These are phyloP conservation scores for Pseudozyma sp. DNA, from an alignment of 1,284 basidiomycete species.

Conservation along the genomic window DNA sequence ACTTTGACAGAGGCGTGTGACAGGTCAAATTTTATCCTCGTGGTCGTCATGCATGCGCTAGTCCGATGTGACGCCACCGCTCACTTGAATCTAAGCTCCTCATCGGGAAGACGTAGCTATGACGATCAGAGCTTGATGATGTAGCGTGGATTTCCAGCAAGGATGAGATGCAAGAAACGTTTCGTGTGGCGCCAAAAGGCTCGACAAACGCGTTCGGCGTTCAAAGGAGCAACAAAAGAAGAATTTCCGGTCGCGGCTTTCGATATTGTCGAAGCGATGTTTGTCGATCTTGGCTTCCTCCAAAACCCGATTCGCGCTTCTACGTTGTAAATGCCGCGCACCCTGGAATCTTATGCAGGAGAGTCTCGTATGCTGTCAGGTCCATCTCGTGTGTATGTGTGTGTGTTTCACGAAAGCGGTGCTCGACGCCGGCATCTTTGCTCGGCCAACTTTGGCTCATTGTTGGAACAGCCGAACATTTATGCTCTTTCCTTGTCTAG, in stretches of 20 bases:
- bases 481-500: not conserved
- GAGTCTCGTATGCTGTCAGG: not conserved
- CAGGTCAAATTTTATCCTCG: conserved; percentile 24
- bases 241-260: too few species aligned
- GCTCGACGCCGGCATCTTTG: conserved; percentile 1
- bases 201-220: too few species aligned
- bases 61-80: too few species aligned
- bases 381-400: not conserved
- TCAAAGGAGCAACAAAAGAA: too few species aligned
- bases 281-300: too few species aligned
- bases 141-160: too few species aligned
- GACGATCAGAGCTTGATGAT: too few species aligned
- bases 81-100: not conserved
- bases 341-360: not conserved
- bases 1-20: conserved; percentile 27
- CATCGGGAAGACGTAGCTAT: too few species aligned
- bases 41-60: not conserved
- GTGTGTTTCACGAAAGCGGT: not conserved
- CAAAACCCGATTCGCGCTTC: too few species aligned
- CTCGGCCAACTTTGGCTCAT: conserved; percentile 1
- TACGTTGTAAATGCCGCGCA: not conserved
- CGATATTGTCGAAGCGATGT: too few species aligned
- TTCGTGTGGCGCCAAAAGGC: too few species aligned
- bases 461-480: not conserved
- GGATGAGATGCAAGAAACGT: too few species aligned